phyloP scores from a whole-genome alignment of 2,329 filamentous ascomycete genomes.

The Xylariaceae sp. region DNA sequence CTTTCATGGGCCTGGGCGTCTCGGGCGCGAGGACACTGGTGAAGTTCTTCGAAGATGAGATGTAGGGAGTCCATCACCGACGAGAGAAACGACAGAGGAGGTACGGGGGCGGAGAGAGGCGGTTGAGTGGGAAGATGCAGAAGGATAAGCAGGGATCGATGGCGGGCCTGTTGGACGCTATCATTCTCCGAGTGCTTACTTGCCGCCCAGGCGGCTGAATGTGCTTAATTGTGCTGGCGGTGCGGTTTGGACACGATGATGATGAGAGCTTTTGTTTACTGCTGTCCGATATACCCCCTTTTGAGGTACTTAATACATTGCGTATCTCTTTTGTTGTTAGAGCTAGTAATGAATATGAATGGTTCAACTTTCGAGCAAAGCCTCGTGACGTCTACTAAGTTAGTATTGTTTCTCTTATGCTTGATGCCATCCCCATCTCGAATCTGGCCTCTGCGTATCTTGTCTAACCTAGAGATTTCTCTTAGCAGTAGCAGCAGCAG shows the following conservation, averaged over 20 bases:
- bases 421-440: no score
- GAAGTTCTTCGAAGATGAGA: slow-evolving; percentile 75
- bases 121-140: background rate
- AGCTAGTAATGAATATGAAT: no score
- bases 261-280: background rate
- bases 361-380: no score
- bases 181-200: background rate
- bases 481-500: no score
- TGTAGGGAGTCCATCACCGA: slow-evolving; percentile 19
- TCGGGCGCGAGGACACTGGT: slow-evolving; percentile 79
- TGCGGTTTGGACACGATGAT: background rate
- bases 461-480: no score
- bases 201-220: slow-evolving; percentile 1
- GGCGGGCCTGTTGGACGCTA: slow-evolving; percentile 4
- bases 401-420: background rate
- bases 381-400: no score
- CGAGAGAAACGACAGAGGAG: background rate
- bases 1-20: slow-evolving; percentile 75
- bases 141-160: background rate
- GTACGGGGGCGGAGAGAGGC: background rate
- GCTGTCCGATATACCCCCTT: slow-evolving; percentile 12
- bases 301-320: slow-evolving; percentile 5
- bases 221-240: slow-evolving; percentile 5
- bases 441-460: background rate
- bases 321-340: background rate